A percentile compares a stretch with the other conserved stretches of the same genome.
Conservation (phyloP, 345 rosid genomes). For the Gynandropsis gynandra region DNA sequence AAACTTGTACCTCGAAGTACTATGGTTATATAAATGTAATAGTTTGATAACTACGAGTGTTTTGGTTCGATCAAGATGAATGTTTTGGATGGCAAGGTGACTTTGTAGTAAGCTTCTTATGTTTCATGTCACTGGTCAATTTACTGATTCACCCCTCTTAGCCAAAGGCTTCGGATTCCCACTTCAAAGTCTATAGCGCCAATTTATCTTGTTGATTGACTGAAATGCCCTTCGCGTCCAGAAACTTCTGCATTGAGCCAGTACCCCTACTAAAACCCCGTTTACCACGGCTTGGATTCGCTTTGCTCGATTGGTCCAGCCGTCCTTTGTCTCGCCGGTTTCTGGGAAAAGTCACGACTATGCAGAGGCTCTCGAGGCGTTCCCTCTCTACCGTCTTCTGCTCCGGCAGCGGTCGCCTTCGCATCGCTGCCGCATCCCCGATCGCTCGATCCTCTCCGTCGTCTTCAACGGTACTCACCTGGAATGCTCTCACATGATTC, state of each 20-base stretch:
- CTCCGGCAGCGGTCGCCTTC: slow-evolving; percentile 32
- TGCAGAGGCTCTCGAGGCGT: slow-evolving; percentile 68
- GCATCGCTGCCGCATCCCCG: slow-evolving; percentile 31
- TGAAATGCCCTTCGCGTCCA: slow-evolving; percentile 28
- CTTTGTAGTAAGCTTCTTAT: too few relatives aligned
- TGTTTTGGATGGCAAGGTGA: too few relatives aligned
- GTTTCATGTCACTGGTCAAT: too few relatives aligned
- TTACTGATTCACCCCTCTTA: background rate
- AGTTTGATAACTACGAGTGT: too few relatives aligned
- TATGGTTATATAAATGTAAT: background rate
- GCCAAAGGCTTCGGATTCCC: background rate
- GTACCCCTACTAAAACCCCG: slow-evolving; percentile 50
- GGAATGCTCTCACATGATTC: background rate
- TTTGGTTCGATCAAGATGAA: too few relatives aligned
- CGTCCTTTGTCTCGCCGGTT: background rate
- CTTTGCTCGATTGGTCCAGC: background rate
- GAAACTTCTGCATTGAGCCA: slow-evolving; percentile 48
- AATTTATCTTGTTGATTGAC: background rate
- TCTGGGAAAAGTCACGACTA: slow-evolving; percentile 20
- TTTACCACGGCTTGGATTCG: slow-evolving; percentile 1
- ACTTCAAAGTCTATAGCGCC: background rate
- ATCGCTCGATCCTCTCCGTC: slow-evolving; percentile 30
- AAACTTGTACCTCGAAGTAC: too few relatives aligned
- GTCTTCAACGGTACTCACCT: slow-evolving; percentile 32
- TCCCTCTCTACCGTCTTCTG: slow-evolving; percentile 53